Evolutionary conservation across 2,329 filamentous ascomycete genomes (phyloP).

Genomic region (Aspergillus intermedius): DNA sequence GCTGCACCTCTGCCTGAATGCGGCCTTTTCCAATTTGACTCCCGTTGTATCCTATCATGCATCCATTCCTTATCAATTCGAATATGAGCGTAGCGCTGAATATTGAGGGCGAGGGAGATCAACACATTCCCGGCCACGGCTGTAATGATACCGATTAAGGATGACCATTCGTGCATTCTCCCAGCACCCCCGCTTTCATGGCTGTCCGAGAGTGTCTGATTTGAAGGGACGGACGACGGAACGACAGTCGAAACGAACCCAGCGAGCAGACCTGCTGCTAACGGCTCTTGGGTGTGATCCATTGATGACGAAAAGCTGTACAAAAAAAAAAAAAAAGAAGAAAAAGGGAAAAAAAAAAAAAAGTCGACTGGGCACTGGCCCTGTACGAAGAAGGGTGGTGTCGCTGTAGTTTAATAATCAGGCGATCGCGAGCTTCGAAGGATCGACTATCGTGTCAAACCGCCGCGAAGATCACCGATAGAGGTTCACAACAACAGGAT

Average conservation of each 20-base stretch:
- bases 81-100: slow-evolving; percentile 92
- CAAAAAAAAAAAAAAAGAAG: slow-evolving; percentile 1
- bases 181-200: slow-evolving; percentile 14
- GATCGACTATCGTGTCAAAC: background rate
- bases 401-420: background rate
- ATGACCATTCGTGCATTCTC: slow-evolving; percentile 61
- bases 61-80: slow-evolving; percentile 66
- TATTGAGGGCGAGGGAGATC: slow-evolving; percentile 92
- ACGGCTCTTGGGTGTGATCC: slow-evolving; percentile 18
- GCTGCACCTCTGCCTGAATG: slow-evolving; percentile 10
- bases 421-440: background rate
- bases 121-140: slow-evolving; percentile 89
- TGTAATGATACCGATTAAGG: slow-evolving; percentile 87
- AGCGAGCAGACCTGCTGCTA: slow-evolving; percentile 24
- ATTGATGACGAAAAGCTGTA: slow-evolving; percentile 9
- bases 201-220: slow-evolving; percentile 10
- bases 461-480: background rate
- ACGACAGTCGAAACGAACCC: slow-evolving; percentile 17
- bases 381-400: background rate
- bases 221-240: slow-evolving; percentile 13
- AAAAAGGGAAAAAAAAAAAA: background rate
- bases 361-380: background rate
- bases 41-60: slow-evolving; percentile 51
- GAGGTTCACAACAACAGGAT: background rate
- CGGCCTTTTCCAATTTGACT: slow-evolving; percentile 47